Base-by-base conservation (phyloP, 2,329 filamentous ascomycete species). In the Pestalotiopsis sp. region DNA sequence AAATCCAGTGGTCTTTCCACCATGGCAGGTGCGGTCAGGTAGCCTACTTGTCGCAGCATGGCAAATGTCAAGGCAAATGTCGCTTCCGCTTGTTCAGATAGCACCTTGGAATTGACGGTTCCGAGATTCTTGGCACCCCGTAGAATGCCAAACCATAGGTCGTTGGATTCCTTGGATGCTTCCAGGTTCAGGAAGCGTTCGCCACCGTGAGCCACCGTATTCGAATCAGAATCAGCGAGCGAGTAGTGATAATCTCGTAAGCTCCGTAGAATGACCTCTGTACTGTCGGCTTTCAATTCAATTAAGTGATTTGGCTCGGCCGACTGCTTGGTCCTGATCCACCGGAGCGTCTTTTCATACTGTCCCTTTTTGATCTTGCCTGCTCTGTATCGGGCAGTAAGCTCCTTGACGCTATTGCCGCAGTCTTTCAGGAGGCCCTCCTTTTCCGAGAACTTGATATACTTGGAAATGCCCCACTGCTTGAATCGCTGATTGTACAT, bases 401-500 rank as follows among this genome's bases (percentile, higher is more conserved):
- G 62, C 22, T 38, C 35, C 24, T 35, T 56, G 14, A 65, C 26
- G 48, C 62, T 65, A 6, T 24, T 17, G 17, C 62, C 44, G 48
- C 40, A 55, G 14, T 65, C 30, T 20, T 57, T n/a, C 10, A 65
- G 22, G 6, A 65, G 26, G 7, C 30, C 40, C 9, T 30, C n/a
- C 62, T 65, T 65, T 3, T 65, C 62, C n/a, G 22, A 30, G 22
- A 24, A 20, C 13, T 57, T 55, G 20, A 65, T 44, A 57, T 65
- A 65, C 48, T 65, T 65, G 4, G 40, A 17, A 20, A 55, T 56
- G 13, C 30, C 30, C 62, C 62, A 65, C 11, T 55, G 40, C 24
- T 44, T 44, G 22, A 65, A 65, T 22, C 62, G 62, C 22, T 65
- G 62, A 17, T 65, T 65, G n/a, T 65, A 65, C 62, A 65, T 65